Base-by-base conservation (phyloP, 495 filamentous ascomycete species). In the Aspergillus asperescens region DNA sequence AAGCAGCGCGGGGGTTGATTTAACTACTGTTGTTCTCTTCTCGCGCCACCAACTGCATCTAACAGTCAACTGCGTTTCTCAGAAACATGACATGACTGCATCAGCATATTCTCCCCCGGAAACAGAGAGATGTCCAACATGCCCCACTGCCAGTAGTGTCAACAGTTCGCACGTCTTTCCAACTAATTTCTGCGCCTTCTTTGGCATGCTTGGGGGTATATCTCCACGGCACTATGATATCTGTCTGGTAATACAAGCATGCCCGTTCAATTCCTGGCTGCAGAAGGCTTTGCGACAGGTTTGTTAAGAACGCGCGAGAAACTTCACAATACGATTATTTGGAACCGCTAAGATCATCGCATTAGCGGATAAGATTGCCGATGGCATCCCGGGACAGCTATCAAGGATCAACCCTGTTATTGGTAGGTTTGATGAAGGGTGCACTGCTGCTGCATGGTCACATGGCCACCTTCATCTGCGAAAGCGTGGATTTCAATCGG, bases 151-250 rank as follows among this genome's bases (percentile, higher is more conserved):
- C 25, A 71, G 66, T 15, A 8, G 25, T 24, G 0, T 68, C 65
- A 0, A 71, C 83, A 35, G 79, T 80, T 0, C 81, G 78, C 1
- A 81, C 80, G 0, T 80, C 82, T 49, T 70, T 8, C 4, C 31
- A n/a, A n/a, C n/a, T n/a, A n/a, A 12, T 10, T 20, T 22, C 18
- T 10, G 7, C 15, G 38, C 38, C 38, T 40, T 18, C 38, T 23
- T 12, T 22, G n/a, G 38, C 38, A 12, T 40, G 38, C 5, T 40
- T 18, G 2, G 22, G 9, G 20, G 22, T 22, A 40, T 19, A 16
- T 23, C 7, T 8, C 16, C 19, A 40, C 16, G 38, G 38, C 20
- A 40, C 38, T 18, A 40, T 40, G 8, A 3, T 5, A 23, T 40
- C 38, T 1, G 16, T 9, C 18, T 23, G 6, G 1, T 16, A 40